Base-by-base conservation (phyloP, 805 yeast genomes). In the Clavispora phyllophila region DNA sequence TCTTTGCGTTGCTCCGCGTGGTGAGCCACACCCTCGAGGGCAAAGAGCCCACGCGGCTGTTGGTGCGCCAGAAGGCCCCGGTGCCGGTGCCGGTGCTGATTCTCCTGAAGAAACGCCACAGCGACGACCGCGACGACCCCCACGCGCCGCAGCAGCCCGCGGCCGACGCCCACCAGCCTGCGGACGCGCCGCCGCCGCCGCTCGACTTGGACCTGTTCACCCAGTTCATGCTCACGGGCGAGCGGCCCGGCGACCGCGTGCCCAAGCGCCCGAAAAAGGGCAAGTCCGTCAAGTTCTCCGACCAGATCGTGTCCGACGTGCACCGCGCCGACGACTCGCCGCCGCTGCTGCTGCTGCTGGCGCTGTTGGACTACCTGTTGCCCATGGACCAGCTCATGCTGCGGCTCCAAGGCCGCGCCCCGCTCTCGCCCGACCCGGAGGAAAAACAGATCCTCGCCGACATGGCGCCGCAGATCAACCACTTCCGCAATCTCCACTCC, bases 141-240 rank as follows among this genome's bases (percentile, higher is more conserved):
- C 24, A 33, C 22, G 42, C 32, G 20, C 44, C 39, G 39, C 19
- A 39, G 41, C 17, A 4, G 13, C 33, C 33, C 20, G 10, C 33
- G 33, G 6, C 33, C 19, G 13, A 9, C 33, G n/a, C n/a, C n/a
- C n/a, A n/a, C n/a, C n/a, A n/a, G n/a, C 14, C 48, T 45, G 35
- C 46, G 49, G 27, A 44, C n/a, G n/a, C n/a, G 48, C 54, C 46
- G 22, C 24, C 42, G 12, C 42, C 29, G 36, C 79, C 79, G 41
- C 72, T 87, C 19, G 96, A 90, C 57, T 68, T 90, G 51, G 96
- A 90, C 60, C 79, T 88, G 24, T 90, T 90, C 61, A 86, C 96
- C 14, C 82, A 84, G 49, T 81, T 90, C 55, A 72, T 88, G 54
- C 65, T 90, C 52, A 87, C 96, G 0, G 96, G 96, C 2, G 79